Conservation (phyloP, 257 asterid species). For the Primulina huaijiensis region DNA sequence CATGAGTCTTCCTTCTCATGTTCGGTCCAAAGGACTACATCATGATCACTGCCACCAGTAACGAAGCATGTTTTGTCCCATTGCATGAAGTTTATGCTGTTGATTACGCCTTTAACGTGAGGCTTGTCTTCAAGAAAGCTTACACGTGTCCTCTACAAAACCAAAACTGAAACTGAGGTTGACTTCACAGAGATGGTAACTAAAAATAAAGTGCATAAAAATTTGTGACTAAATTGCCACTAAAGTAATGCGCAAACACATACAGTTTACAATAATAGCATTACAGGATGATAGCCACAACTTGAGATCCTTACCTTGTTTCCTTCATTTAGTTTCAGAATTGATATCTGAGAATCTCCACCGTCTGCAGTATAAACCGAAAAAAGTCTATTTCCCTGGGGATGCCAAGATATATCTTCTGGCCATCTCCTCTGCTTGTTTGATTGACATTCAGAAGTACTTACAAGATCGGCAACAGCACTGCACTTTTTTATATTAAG, state of each 20-base stretch:
- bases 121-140: conserved; percentile 69
- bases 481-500: conserved; percentile 44
- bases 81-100: conserved; percentile 80
- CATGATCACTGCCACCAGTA: conserved; percentile 94
- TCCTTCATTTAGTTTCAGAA: conserved; percentile 58
- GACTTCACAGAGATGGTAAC: neutral
- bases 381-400: conserved; percentile 64
- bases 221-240: neutral
- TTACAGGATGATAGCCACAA: neutral
- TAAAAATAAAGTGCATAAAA: neutral
- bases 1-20: conserved; percentile 58
- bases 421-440: conserved; percentile 88
- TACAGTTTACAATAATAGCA: conserved; percentile 1
- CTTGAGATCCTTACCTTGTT: conserved; percentile 45
- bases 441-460: conserved; percentile 65
- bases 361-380: conserved; percentile 79
- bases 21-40: conserved; percentile 75
- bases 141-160: conserved; percentile 49
- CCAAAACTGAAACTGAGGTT: conserved; percentile 10
- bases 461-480: conserved; percentile 59
- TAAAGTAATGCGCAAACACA: neutral
- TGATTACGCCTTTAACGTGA: conserved; percentile 75
- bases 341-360: conserved; percentile 80
- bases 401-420: conserved; percentile 98
- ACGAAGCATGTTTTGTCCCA: conserved; percentile 75